Evolutionary conservation across 169 alveolate genomes (phyloP), one percentile per base, ranked within the genome.

Genomic region (Cryptosporidium sp.): DNA sequence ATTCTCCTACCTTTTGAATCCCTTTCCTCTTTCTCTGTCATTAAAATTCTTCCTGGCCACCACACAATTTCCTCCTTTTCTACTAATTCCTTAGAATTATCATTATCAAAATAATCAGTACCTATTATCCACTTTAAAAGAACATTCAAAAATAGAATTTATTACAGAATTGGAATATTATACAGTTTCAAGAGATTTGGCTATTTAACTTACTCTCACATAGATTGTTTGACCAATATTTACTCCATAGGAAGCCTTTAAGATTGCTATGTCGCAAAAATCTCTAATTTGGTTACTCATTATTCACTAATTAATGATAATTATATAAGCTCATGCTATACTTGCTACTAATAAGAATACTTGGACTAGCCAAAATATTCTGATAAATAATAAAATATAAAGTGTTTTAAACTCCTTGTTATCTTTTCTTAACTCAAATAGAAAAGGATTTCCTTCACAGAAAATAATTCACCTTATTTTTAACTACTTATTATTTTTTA

Each of bases 1-100:
- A 80, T 26, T 65, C 89, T 80, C n/a, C 67, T 80, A 14, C 89
- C 89, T 43, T 80, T 80, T 8, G 75, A 65, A 62, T 80, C 74
- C 14, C 89, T 58, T 29, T 80, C 75, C 41, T 62, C 75, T 3
- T 61, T 62, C 14, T 80, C 67, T 9, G 59, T 26, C 55, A 80
- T 43, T 12, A 41, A 14, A 21, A 80, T 48, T 65, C 21, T 80
- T 7, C 80, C 55, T 29, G 89, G 80, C 89, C 89, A 80, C 89
- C 89, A 80, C 18, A 80, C 73, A 7, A 59, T 50, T 33, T 80
- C 89, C 29, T 80, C 69, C 35, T 65, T 55, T 31, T 69, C 67
- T 10, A n/a, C 3, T 9, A 16, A 6, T 26, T 55, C 67, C 10
- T 4, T 8, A 16, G 21, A 48, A 48, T 48, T 16, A 48, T 29